Percentiles rank a stretch among this genome's conserved stretches.
phyloP scores from a whole-genome alignment of 2,329 filamentous ascomycete species.

The Penicillium expansum region DNA sequence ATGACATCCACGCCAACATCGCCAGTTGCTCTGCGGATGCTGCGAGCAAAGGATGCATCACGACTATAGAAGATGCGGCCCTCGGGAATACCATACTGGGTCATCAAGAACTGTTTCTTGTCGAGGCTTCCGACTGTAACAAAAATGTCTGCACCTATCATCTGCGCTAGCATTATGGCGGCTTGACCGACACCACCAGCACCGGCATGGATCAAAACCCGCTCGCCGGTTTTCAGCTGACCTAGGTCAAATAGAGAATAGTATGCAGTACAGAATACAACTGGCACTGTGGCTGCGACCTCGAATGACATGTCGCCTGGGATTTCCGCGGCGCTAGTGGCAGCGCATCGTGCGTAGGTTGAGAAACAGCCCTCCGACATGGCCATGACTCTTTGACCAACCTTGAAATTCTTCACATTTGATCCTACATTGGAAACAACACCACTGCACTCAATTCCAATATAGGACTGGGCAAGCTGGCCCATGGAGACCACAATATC shows the following conservation, averaged over 20 bases:
- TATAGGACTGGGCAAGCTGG: constrained; percentile 28
- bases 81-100: constrained; percentile 21
- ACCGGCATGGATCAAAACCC: constrained; percentile 28
- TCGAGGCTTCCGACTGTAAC: constrained; percentile 26
- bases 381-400: constrained; percentile 38
- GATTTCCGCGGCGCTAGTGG: constrained; percentile 22
- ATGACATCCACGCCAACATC: constrained; percentile 28
- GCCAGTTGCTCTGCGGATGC: constrained; percentile 18
- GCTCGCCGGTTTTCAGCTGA: constrained; percentile 19
- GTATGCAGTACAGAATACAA: constrained; percentile 25
- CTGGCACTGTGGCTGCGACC: constrained; percentile 19
- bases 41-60: constrained; percentile 21
- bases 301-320: constrained; percentile 22
- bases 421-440: constrained; percentile 32
- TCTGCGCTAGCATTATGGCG: constrained; percentile 27
- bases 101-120: constrained; percentile 26
- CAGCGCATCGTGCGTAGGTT: constrained; percentile 29
- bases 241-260: constrained; percentile 24
- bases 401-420: constrained; percentile 26
- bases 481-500: constrained; percentile 40
- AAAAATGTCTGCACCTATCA: constrained; percentile 25
- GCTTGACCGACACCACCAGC: constrained; percentile 31
- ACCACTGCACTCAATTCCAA: constrained; percentile 38
- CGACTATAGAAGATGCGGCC: constrained; percentile 29
- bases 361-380: constrained; percentile 31